Evolutionary conservation across 2,329 filamentous ascomycete species (phyloP).

Genomic region (Trichophyton mentagrophytes): DNA sequence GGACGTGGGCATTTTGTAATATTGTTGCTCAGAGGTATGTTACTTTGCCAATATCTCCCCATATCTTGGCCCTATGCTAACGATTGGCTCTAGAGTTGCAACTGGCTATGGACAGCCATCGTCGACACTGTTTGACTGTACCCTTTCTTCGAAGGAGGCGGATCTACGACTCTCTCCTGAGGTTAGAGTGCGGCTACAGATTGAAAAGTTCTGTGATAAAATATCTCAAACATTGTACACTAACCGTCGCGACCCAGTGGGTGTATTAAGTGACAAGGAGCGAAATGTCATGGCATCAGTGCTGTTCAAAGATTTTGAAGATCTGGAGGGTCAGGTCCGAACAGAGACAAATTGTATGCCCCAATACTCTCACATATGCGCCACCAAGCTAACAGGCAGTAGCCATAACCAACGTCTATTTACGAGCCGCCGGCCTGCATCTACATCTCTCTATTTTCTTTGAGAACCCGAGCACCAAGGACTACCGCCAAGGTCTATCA

Average conservation of each 20-base stretch:
- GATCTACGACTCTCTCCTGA: slow-evolving; percentile 40
- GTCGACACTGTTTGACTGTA: slow-evolving; percentile 49
- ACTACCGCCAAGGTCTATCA: slow-evolving; percentile 35
- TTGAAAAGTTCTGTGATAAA: slow-evolving; percentile 48
- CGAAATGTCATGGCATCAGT: slow-evolving; percentile 34
- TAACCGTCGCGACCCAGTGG: slow-evolving; percentile 43
- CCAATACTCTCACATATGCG: not conserved
- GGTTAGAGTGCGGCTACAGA: slow-evolving; percentile 40
- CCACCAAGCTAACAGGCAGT: not conserved
- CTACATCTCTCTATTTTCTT: slow-evolving; percentile 39
- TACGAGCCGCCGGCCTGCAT: slow-evolving; percentile 36
- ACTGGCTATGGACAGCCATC: slow-evolving; percentile 58
- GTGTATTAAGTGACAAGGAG: slow-evolving; percentile 35
- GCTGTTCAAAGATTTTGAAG: slow-evolving; percentile 35
- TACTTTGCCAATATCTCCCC: not conserved
- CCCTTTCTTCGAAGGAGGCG: slow-evolving; percentile 34
- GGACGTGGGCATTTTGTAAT: slow-evolving; percentile 57
- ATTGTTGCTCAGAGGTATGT: slow-evolving; percentile 51
- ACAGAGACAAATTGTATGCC: slow-evolving; percentile 29
- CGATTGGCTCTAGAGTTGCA: slow-evolving; percentile 39
- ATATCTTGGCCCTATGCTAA: not conserved
- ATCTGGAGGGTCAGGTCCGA: slow-evolving; percentile 40
- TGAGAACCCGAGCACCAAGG: slow-evolving; percentile 34
- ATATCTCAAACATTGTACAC: slow-evolving; percentile 45
- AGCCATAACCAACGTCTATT: slow-evolving; percentile 37